Percentiles rank a stretch among this genome's conserved stretches.
These are phyloP conservation scores for Chytriomyces hyalinus DNA, from an alignment of 192 early-diverging fungal species.

Conservation along the genomic window DNA sequence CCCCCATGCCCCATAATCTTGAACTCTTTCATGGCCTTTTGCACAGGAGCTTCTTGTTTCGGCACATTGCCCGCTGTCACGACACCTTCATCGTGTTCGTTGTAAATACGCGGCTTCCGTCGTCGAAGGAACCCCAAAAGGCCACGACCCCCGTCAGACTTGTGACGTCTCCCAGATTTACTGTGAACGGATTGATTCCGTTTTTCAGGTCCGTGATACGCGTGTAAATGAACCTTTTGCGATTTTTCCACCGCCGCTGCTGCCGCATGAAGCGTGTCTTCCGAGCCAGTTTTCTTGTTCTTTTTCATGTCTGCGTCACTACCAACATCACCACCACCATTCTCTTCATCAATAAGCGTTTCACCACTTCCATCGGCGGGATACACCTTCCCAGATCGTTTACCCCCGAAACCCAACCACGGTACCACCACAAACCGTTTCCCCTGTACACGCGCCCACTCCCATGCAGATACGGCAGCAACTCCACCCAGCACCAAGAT, in stretches of 20 bases:
- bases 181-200: not conserved
- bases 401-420: not conserved
- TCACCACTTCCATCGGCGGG: conserved; percentile 5
- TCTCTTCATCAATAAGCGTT: not conserved
- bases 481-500: not conserved
- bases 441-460: not conserved
- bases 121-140: not conserved
- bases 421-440: not conserved
- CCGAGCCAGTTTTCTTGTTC: not conserved
- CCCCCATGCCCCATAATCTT: not conserved
- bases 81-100: not conserved
- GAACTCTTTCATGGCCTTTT: not conserved
- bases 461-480: not conserved
- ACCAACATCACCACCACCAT: not conserved
- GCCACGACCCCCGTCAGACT: not conserved
- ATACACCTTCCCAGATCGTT: not conserved
- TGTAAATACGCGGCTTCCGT: not conserved
- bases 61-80: not conserved
- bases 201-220: conserved; percentile 27
- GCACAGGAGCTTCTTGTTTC: not conserved
- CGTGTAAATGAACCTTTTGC: conserved; percentile 3
- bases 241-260: too few relatives aligned
- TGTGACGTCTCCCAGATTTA: not conserved
- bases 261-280: too few relatives aligned
- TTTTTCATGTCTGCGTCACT: not conserved